These are phyloP conservation scores for Pseudozyma flocculosa DNA, from an alignment of 1,284 basidiomycete genomes.

Conservation along the genomic window DNA sequence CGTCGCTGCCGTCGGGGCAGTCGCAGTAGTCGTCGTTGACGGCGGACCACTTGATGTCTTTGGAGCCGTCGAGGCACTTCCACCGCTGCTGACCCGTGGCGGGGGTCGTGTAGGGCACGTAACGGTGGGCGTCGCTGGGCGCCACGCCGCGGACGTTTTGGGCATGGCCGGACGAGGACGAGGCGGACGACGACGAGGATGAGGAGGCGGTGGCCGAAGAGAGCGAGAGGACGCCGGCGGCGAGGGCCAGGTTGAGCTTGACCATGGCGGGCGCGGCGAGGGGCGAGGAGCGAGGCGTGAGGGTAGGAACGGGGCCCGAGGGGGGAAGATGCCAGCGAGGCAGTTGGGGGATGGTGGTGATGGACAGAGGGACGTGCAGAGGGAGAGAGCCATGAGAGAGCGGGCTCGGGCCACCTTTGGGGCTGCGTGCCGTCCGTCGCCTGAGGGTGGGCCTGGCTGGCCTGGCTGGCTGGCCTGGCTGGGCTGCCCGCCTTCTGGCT, in stretches of 20 bases:
- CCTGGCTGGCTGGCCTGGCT: too few relatives aligned
- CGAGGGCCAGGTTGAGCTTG: conserved; percentile 18
- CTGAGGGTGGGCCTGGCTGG: too few relatives aligned
- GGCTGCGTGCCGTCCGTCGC: too few relatives aligned
- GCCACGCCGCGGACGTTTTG: background rate
- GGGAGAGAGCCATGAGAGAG: too few relatives aligned
- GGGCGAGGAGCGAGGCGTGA: background rate
- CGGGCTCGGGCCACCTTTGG: too few relatives aligned
- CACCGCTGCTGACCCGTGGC: conserved; percentile 23
- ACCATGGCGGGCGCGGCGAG: conserved; percentile 10
- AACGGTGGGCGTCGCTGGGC: conserved; percentile 8
- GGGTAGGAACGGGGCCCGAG: background rate
- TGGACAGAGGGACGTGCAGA: too few relatives aligned
- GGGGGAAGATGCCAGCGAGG: too few relatives aligned
- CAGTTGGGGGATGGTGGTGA: conserved; percentile 1
- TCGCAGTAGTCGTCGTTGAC: conserved; percentile 96
- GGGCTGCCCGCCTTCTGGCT: too few relatives aligned
- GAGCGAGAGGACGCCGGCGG: conserved; percentile 13
- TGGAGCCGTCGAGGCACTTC: conserved; percentile 42
- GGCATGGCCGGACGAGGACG: background rate
- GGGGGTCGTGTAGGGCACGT: conserved; percentile 9
- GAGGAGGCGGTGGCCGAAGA: conserved; percentile 12
- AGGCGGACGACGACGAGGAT: too few relatives aligned
- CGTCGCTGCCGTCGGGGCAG: conserved; percentile 87
- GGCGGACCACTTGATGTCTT: conserved; percentile 66